A percentile compares a stretch with the other conserved stretches of the same genome.
Conservation (phyloP, 371 early-diverging fungal genomes). For the Mycotypha africana region DNA sequence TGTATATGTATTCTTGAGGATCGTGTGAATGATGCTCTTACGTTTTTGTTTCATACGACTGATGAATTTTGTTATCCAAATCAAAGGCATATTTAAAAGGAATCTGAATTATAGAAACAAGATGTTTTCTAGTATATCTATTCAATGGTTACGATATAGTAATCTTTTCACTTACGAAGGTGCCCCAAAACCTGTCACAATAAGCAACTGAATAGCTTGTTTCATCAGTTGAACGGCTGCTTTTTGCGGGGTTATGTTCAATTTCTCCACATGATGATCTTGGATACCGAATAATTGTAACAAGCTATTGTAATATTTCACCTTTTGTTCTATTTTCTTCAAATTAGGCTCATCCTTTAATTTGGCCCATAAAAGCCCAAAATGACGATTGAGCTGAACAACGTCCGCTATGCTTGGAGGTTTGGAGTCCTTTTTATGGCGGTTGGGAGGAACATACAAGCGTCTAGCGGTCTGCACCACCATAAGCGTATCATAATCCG, state of each 20-base stretch:
- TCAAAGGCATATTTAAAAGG: constrained; percentile 73
- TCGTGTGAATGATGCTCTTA: too few relatives aligned
- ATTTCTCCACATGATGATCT: constrained; percentile 92
- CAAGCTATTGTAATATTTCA: constrained; percentile 81
- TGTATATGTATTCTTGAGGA: too few relatives aligned
- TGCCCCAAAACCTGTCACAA: constrained; percentile 69
- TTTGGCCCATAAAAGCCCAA: constrained; percentile 74
- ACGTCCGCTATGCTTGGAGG: too few relatives aligned
- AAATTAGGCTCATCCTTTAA: constrained; percentile 73
- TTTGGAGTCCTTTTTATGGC: too few relatives aligned
- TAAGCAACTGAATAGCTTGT: constrained; percentile 58
- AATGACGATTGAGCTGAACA: constrained; percentile 81
- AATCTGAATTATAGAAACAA: constrained; percentile 44
- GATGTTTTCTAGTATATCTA: not conserved
- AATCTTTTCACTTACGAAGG: constrained; percentile 64
- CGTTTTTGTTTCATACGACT: constrained; percentile 75
- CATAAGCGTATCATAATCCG: constrained; percentile 74
- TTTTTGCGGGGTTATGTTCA: constrained; percentile 59
- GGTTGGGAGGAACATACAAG: too few relatives aligned
- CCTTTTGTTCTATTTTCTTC: constrained; percentile 52
- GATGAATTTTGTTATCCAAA: constrained; percentile 60
- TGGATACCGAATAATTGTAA: constrained; percentile 86
- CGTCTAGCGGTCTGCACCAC: constrained; percentile 91
- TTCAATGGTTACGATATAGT: not conserved
- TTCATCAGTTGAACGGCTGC: constrained; percentile 63